Base-by-base conservation (phyloP, 352 stramenopile genomes). In the Phytophthora quininea region DNA sequence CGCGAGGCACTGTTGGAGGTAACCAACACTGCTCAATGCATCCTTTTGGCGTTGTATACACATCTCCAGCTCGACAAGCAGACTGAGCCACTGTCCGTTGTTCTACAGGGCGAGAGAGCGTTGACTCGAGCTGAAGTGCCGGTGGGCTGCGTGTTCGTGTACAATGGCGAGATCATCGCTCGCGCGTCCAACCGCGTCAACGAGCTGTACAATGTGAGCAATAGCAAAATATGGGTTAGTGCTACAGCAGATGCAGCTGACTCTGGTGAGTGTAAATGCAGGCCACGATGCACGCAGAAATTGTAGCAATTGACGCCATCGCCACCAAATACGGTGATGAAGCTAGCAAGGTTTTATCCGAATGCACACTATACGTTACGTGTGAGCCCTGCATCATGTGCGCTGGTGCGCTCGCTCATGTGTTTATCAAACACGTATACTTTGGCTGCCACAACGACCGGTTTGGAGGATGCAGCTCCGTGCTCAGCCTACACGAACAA, bases 301-400 rank as follows among this genome's bases (percentile, higher is more conserved):
- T 98, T 29, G 92, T 98, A 15, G 90, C 90, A 4, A 96, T 98
- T 33, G 84, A 97, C 53, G 67, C 79, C 33, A 90, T 97, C 60
- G 78, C 92, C 24, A 59, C 64, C 2, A 62, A 56, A 10, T 81
- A 79, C 47, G 77, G 83, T 15, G 68, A 79, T 6, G 50, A 79
- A 27, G 75, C 85, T 30, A 58, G 27, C 5, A 52, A 80, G 12
- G 69, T 93, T 29, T 69, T 96, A 32, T 71, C 76, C 2, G 62
- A 90, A 31, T 88, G 80, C 48, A 85, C 74, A 50, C 72, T 96
- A 37, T 96, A 94, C 65, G 93, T 98, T 43, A 98, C 94, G 8
- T 97, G 91, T 38, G 94, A 98, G 75, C 94, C 94, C 4, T 98
- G 94, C 69, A 98, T 98, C 62, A 98, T 98, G 94, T 98, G 94